Evolutionary conservation across 1,139 yeast genomes (phyloP).

Genomic region (Geotrichum klebahnii): DNA sequence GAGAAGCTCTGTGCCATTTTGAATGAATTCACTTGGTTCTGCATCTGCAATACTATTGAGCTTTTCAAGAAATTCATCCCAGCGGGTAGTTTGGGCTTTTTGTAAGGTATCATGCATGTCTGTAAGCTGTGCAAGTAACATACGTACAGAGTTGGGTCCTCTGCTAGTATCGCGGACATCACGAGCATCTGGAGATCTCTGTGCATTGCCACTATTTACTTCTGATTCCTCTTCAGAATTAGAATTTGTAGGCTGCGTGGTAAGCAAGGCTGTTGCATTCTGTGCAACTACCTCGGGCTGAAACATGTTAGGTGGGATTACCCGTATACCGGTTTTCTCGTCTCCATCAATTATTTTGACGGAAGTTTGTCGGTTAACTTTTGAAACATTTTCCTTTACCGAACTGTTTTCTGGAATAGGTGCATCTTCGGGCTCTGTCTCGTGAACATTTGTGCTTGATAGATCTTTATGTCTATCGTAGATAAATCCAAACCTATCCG

Average conservation of each 20-base stretch:
- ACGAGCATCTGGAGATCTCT: not conserved
- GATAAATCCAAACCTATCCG: slow-evolving; percentile 54
- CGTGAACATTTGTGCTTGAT: not conserved
- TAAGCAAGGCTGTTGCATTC: slow-evolving; percentile 17
- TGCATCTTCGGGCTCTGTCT: not conserved
- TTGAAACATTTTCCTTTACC: not conserved
- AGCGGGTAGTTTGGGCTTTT: slow-evolving; percentile 34
- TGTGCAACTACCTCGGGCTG: slow-evolving; percentile 19
- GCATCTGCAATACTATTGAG: slow-evolving; percentile 25
- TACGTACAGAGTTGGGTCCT: slow-evolving; percentile 30
- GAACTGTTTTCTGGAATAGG: not conserved
- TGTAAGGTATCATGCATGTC: slow-evolving; percentile 37
- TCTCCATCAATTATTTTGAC: slow-evolving; percentile 13
- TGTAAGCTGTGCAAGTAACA: slow-evolving; percentile 37
- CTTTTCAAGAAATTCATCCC: slow-evolving; percentile 39
- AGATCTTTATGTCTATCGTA: slow-evolving; percentile 29
- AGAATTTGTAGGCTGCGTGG: not conserved
- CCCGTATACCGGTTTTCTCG: slow-evolving; percentile 7
- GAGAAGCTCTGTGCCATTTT: slow-evolving; percentile 39
- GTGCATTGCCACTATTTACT: not conserved
- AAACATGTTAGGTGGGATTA: slow-evolving; percentile 2
- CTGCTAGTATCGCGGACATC: slow-evolving; percentile 4
- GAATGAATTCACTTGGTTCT: slow-evolving; percentile 25
- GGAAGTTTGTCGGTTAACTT: not conserved
- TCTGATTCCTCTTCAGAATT: too few relatives aligned